Evolutionary conservation across 768 basidiomycete species (phyloP).

Genomic region (Hemileccinum rubropunctum): DNA sequence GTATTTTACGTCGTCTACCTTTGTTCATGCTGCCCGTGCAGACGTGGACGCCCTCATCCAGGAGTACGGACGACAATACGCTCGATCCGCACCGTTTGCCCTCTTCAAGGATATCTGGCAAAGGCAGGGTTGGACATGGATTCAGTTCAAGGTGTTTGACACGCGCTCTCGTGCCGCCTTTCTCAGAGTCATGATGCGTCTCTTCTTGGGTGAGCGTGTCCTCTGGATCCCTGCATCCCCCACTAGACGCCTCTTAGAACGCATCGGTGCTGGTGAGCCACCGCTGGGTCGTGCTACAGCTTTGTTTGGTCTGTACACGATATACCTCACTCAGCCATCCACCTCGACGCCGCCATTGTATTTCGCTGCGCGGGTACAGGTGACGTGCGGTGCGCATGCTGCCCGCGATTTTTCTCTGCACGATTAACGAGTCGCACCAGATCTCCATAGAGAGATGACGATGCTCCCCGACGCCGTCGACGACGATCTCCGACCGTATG

Average conservation of each 20-base stretch:
- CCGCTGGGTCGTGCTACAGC: slow-evolving; percentile 58
- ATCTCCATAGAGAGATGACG: slow-evolving; percentile 51
- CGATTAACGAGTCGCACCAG: slow-evolving; percentile 36
- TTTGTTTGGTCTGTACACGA: slow-evolving; percentile 68
- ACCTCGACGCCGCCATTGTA: slow-evolving; percentile 50
- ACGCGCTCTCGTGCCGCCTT: slow-evolving; percentile 61
- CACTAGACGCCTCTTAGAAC: slow-evolving; percentile 41
- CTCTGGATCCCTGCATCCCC: too few species aligned
- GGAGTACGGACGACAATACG: slow-evolving; percentile 52
- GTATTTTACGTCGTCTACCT: slow-evolving; percentile 78
- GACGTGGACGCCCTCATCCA: slow-evolving; percentile 58
- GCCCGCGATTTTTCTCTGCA: neutral
- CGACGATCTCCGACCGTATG: slow-evolving; percentile 48
- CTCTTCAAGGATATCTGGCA: slow-evolving; percentile 73
- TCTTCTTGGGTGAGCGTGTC: slow-evolving; percentile 59
- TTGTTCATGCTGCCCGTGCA: slow-evolving; percentile 58
- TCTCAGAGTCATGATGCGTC: slow-evolving; percentile 53
- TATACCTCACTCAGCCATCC: slow-evolving; percentile 66
- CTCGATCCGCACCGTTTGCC: slow-evolving; percentile 49
- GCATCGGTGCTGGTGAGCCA: slow-evolving; percentile 44
- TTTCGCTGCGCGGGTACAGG: slow-evolving; percentile 50
- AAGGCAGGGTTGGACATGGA: slow-evolving; percentile 66
- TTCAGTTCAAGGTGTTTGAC: slow-evolving; percentile 76
- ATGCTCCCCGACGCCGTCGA: slow-evolving; percentile 46
- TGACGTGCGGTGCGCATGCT: slow-evolving; percentile 51